phyloP scores from a whole-genome alignment of 2,329 filamentous ascomycete species.

The Paraphaeosphaeria sporulosa region DNA sequence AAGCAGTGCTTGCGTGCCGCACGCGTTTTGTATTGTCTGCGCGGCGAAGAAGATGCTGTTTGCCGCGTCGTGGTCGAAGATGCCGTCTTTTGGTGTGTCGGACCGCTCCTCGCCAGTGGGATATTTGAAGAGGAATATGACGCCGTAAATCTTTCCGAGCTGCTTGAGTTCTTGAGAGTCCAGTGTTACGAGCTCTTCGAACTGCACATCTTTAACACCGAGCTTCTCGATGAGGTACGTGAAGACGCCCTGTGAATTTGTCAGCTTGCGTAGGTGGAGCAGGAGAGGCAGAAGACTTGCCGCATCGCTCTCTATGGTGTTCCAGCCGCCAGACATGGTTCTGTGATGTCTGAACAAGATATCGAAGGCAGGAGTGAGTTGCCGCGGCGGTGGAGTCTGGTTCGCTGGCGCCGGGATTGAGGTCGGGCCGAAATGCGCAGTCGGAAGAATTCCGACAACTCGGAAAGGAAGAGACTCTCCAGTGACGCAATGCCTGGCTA shows the following conservation, averaged over 20 bases:
- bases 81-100: conserved; percentile 78
- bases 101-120: conserved; percentile 72
- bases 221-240: conserved; percentile 93
- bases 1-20: conserved; percentile 93
- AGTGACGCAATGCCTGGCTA: conserved; percentile 3
- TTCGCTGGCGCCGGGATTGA: conserved; percentile 9
- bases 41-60: conserved; percentile 90
- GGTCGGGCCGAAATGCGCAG: conserved; percentile 12
- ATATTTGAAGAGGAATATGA: conserved; percentile 99
- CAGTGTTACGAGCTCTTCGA: conserved; percentile 92
- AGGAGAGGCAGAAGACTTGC: conserved; percentile 61
- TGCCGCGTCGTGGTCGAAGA: conserved; percentile 77
- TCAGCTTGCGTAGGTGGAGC: conserved; percentile 15
- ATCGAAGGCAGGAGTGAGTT: neutral
- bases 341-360: neutral
- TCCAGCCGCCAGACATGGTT: conserved; percentile 76
- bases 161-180: conserved; percentile 76
- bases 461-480: conserved; percentile 1
- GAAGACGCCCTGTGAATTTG: conserved; percentile 79
- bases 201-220: conserved; percentile 92
- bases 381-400: conserved; percentile 3
- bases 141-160: conserved; percentile 76
- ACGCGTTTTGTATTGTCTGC: conserved; percentile 98
- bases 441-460: conserved; percentile 8
- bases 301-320: conserved; percentile 97